Conservation (phyloP, 2,329 filamentous ascomycete genomes). For the Kalaharituber pfeilii region DNA sequence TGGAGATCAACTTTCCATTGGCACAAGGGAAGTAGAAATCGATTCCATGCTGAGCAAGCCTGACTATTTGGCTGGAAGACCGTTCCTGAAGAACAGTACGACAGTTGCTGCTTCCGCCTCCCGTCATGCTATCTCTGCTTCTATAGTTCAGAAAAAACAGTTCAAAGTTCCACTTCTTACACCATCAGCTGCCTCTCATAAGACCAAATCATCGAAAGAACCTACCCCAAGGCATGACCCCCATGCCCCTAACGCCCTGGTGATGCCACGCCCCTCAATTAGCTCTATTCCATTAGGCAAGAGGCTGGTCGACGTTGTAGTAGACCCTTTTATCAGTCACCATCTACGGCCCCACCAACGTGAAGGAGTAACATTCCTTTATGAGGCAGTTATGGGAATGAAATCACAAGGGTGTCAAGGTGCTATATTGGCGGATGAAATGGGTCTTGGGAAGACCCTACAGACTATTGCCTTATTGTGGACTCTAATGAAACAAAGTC, state of each 20-base stretch:
- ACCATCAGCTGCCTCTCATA: conserved; percentile 34
- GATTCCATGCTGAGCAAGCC: conserved; percentile 42
- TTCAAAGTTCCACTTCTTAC: conserved; percentile 47
- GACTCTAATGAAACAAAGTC: conserved; percentile 57
- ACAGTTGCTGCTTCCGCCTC: conserved; percentile 12
- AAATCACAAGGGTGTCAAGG: conserved; percentile 47
- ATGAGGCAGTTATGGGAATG: conserved; percentile 62
- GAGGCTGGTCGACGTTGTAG: conserved; percentile 52
- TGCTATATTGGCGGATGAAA: conserved; percentile 56
- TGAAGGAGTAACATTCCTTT: conserved; percentile 52
- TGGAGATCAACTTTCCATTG: conserved; percentile 44
- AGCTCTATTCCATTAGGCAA: conserved; percentile 31
- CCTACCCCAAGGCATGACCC: conserved; percentile 51
- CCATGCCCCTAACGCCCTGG: conserved; percentile 39
- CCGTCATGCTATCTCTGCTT: not conserved
- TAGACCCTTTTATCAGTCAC: conserved; percentile 47
- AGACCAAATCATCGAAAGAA: conserved; percentile 26
- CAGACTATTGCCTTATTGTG: conserved; percentile 55
- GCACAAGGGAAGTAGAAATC: conserved; percentile 51
- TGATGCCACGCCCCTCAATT: conserved; percentile 44
- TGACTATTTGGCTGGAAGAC: conserved; percentile 38
- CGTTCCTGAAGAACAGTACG: conserved; percentile 27
- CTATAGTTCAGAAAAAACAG: conserved; percentile 25
- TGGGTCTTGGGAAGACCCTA: conserved; percentile 57
- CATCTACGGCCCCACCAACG: conserved; percentile 50